Conservation (phyloP, 345 rosid species). For the Citropsis articulata region DNA sequence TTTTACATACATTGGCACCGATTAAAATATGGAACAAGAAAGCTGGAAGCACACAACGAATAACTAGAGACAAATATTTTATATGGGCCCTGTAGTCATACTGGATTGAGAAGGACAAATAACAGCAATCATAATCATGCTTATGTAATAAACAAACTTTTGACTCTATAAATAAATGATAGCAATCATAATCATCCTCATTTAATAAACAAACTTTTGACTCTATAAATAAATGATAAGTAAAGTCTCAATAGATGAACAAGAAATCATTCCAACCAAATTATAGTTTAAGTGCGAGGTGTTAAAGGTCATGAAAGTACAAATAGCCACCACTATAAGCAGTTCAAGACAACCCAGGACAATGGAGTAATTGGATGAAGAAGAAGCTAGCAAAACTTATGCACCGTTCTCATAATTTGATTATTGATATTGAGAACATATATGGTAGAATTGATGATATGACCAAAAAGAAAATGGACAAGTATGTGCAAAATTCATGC, state of each 20-base stretch:
- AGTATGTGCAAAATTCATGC: neutral
- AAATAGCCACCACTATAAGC: neutral
- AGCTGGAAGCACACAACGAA: neutral
- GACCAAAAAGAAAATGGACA: neutral
- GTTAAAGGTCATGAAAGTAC: neutral
- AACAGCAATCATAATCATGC: neutral
- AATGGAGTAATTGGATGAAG: neutral
- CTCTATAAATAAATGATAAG: neutral
- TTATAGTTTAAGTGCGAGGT: neutral
- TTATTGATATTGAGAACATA: neutral
- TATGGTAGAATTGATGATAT: neutral
- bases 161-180: neutral
- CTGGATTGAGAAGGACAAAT: neutral
- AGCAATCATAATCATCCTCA: neutral
- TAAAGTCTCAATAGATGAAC: neutral
- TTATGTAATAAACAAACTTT: neutral
- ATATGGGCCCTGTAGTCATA: neutral
- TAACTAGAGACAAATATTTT: neutral
- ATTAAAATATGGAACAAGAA: neutral
- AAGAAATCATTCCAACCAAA: neutral
- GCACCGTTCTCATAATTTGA: neutral
- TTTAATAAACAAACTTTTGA: neutral
- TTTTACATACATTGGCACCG: neutral
- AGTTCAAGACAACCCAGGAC: neutral
- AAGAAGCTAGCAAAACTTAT: constrained; percentile 3